Evolutionary conservation across 495 filamentous ascomycete genomes (phyloP).

Genomic region (Penicillium tannophilum): DNA sequence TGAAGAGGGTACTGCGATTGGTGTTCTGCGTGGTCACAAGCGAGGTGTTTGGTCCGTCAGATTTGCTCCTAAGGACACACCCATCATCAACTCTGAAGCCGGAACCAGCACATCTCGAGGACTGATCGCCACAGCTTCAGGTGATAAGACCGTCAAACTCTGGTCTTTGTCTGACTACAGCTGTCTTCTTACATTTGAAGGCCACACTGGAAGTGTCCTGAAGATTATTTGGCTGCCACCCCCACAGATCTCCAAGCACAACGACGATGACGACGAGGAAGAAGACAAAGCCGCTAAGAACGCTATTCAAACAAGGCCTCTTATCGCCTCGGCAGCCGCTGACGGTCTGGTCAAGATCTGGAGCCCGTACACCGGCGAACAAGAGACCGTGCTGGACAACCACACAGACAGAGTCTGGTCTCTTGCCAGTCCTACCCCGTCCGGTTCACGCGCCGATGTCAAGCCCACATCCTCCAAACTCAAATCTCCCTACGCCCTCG

Average conservation of each 20-base stretch:
- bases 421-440: conserved; percentile 66
- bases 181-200: conserved; percentile 92
- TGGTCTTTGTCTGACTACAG: conserved; percentile 94
- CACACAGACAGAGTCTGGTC: conserved; percentile 94
- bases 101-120: conserved; percentile 65
- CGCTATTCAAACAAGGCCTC: conserved; percentile 42
- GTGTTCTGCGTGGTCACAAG: conserved; percentile 87
- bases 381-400: conserved; percentile 87
- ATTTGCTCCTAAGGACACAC: conserved; percentile 78
- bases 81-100: conserved; percentile 68
- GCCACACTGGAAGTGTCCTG: conserved; percentile 91
- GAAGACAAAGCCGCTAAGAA: conserved; percentile 31
- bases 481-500: conserved; percentile 62
- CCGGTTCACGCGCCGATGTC: conserved; percentile 41
- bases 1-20: conserved; percentile 83
- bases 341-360: conserved; percentile 98
- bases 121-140: conserved; percentile 82
- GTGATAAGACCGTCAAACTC: conserved; percentile 93
- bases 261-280: conserved; percentile 40
- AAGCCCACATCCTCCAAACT: conserved; percentile 35
- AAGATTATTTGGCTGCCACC: conserved; percentile 89
- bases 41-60: conserved; percentile 94
- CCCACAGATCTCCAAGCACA: conserved; percentile 42
- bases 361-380: conserved; percentile 79
- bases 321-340: conserved; percentile 85